Percentiles rank a stretch among this genome's conserved stretches.
phyloP scores from a whole-genome alignment of 2,329 filamentous ascomycete genomes.

The Fusarium ambrosium region DNA sequence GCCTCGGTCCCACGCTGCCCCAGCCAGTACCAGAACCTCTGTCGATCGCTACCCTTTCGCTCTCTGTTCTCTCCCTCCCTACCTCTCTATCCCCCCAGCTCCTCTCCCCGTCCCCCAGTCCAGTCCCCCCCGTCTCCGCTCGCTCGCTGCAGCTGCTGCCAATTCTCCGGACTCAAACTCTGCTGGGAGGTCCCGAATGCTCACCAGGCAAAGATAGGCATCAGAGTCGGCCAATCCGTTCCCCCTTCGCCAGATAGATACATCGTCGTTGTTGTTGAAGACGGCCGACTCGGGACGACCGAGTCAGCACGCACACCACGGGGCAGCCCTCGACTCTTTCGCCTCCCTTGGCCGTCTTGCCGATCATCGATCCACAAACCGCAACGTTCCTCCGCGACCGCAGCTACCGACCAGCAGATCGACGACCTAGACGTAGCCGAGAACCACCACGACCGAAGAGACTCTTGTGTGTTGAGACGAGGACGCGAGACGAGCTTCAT shows the following conservation, averaged over 20 bases:
- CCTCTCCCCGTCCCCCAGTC: conserved; percentile 21
- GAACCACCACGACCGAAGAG: not conserved
- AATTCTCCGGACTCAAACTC: conserved; percentile 23
- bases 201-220: conserved; percentile 11
- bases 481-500: conserved; percentile 11
- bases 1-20: conserved; percentile 31
- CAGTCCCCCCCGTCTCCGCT: conserved; percentile 17
- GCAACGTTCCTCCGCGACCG: conserved; percentile 27
- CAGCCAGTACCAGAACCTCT: conserved; percentile 15
- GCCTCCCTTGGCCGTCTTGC: conserved; percentile 41
- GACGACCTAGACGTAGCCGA: not conserved
- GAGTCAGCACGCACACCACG: conserved; percentile 36
- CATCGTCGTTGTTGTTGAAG: not conserved
- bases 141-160: conserved; percentile 23
- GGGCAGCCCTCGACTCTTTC: conserved; percentile 24
- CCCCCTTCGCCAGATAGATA: not conserved
- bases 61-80: conserved; percentile 24
- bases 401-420: conserved; percentile 14
- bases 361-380: conserved; percentile 42
- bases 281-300: conserved; percentile 28
- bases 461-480: conserved; percentile 6
- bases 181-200: conserved; percentile 2
- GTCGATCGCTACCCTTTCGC: conserved; percentile 38
- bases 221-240: not conserved
- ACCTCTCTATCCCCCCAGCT: conserved; percentile 33